phyloP scores from a whole-genome alignment of 192 early-diverging fungal genomes.

The Dissophora globulifera region DNA sequence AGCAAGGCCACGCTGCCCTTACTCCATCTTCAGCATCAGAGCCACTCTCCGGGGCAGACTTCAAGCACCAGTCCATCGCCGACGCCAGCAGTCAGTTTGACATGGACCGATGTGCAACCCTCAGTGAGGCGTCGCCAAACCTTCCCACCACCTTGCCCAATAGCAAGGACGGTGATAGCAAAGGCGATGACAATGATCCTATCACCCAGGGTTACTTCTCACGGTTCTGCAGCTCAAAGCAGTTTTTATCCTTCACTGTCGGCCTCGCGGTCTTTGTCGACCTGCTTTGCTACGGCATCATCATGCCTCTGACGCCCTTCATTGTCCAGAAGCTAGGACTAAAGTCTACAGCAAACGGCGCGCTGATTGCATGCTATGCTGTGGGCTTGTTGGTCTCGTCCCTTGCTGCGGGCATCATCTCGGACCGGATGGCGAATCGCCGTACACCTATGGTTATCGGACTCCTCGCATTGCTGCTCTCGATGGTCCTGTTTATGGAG shows the following conservation, averaged over 20 bases:
- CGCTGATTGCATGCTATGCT: slow-evolving; percentile 34
- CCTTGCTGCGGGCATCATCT: slow-evolving; percentile 29
- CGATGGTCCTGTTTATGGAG: slow-evolving; percentile 42
- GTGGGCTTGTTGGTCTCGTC: slow-evolving; percentile 28
- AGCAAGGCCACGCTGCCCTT: too few relatives aligned
- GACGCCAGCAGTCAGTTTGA: background rate
- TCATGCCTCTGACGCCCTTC: slow-evolving; percentile 44
- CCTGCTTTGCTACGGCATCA: slow-evolving; percentile 40
- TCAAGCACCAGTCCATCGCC: too few relatives aligned
- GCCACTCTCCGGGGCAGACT: too few relatives aligned
- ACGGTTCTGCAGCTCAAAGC: slow-evolving; percentile 13
- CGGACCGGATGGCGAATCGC: slow-evolving; percentile 38
- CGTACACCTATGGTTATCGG: slow-evolving; percentile 52
- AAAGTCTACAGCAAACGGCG: slow-evolving; percentile 33
- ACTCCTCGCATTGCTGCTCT: slow-evolving; percentile 25
- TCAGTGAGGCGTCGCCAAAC: too few relatives aligned
- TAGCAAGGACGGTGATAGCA: too few relatives aligned
- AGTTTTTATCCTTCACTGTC: slow-evolving; percentile 30
- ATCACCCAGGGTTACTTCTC: background rate
- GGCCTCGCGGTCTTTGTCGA: slow-evolving; percentile 38
- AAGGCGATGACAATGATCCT: too few relatives aligned
- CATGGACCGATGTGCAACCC: slow-evolving; percentile 4
- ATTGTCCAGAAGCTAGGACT: slow-evolving; percentile 24
- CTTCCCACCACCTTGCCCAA: too few relatives aligned
- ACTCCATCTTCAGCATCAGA: too few relatives aligned